A percentile compares a stretch with the other conserved stretches of the same genome.
These are phyloP conservation scores for Anthoceros angustus DNA, from an alignment of 225 moss, liverwort and hornwort genomes.

Conservation along the genomic window DNA sequence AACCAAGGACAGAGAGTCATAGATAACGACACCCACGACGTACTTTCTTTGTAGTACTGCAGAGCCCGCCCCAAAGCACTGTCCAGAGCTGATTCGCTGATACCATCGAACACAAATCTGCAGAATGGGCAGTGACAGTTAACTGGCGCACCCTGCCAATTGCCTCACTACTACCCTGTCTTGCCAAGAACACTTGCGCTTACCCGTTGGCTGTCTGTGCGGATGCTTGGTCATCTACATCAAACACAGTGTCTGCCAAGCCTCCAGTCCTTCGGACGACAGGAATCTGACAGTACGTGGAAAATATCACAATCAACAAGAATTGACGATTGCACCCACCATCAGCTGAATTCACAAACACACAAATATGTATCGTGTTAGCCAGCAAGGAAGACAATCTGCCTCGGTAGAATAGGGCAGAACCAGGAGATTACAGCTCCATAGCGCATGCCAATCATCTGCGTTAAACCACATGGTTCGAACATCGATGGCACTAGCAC, in stretches of 20 bases:
- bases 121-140: background rate
- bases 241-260: constrained; percentile 33
- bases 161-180: background rate
- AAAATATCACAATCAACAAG: background rate
- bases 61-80: constrained; percentile 25
- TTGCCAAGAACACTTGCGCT: background rate
- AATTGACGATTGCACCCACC: no score
- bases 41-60: constrained; percentile 24
- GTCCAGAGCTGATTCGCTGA: constrained; percentile 19
- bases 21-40: background rate
- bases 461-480: constrained; percentile 36
- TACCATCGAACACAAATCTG: constrained; percentile 32
- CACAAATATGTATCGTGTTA: background rate
- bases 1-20: constrained; percentile 3
- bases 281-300: constrained; percentile 20
- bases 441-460: constrained; percentile 43
- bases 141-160: background rate
- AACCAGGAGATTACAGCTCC: constrained; percentile 19
- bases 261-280: constrained; percentile 35
- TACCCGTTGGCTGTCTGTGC: constrained; percentile 21
- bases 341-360: background rate
- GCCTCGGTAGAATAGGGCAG: background rate
- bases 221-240: constrained; percentile 20
- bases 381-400: background rate
- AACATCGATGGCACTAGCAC: constrained; percentile 37